phyloP scores from a whole-genome alignment of 2,329 filamentous ascomycete genomes.

The Parastagonospora nodorum region DNA sequence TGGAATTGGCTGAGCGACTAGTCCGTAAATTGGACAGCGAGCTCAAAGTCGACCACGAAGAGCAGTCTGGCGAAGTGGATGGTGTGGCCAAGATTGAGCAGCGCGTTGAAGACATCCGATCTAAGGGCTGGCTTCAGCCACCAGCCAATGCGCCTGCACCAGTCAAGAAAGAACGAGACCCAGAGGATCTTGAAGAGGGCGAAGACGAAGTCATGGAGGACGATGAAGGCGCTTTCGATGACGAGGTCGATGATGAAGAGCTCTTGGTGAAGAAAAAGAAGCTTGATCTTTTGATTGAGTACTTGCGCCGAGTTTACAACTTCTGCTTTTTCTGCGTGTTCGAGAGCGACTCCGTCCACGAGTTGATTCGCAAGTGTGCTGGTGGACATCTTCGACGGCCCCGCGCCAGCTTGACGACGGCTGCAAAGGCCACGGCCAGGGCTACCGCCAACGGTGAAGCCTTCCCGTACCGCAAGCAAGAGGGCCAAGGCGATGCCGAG shows the following conservation, averaged over 20 bases:
- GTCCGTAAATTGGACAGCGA: slow-evolving; percentile 85
- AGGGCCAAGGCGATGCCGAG: slow-evolving; percentile 66
- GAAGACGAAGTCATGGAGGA: slow-evolving; percentile 68
- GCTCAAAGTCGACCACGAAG: slow-evolving; percentile 69
- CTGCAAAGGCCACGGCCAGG: slow-evolving; percentile 81
- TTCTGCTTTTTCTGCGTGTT: slow-evolving; percentile 99
- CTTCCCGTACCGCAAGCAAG: slow-evolving; percentile 82
- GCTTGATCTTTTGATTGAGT: slow-evolving; percentile 93
- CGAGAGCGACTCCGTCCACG: slow-evolving; percentile 95
- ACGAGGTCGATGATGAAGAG: slow-evolving; percentile 89
- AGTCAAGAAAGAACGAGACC: slow-evolving; percentile 65
- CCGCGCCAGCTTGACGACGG: slow-evolving; percentile 78
- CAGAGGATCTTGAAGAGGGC: slow-evolving; percentile 73
- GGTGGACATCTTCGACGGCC: slow-evolving; percentile 96
- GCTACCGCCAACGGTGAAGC: slow-evolving; percentile 82
- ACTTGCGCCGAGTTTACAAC: slow-evolving; percentile 93
- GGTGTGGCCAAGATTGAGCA: slow-evolving; percentile 82
- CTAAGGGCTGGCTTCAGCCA: slow-evolving; percentile 76
- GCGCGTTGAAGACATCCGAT: slow-evolving; percentile 79
- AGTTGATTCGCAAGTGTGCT: slow-evolving; percentile 92
- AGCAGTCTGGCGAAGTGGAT: slow-evolving; percentile 53
- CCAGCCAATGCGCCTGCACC: slow-evolving; percentile 58
- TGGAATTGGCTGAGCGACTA: slow-evolving; percentile 80
- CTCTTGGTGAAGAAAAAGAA: slow-evolving; percentile 94
- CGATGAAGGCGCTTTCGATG: slow-evolving; percentile 68